Evolutionary conservation across 371 early-diverging fungal species (phyloP), one percentile per base, ranked within the genome.

Genomic region (Mucor lusitanicus): DNA sequence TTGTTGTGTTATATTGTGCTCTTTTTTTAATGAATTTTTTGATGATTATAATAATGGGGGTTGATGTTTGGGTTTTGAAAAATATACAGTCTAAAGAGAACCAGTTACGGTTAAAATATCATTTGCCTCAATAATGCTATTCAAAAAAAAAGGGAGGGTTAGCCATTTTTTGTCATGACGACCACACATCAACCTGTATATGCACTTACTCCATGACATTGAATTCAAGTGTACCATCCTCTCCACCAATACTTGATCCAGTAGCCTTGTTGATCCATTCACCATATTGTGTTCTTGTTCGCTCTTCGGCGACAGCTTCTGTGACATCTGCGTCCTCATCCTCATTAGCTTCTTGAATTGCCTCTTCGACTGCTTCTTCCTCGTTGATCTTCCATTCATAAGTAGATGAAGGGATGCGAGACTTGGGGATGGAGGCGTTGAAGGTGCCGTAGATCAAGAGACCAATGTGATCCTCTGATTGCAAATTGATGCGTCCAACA

Each of bases 391-490:
- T 75, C 91, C 91, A 95, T 71, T 87, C 85, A 75, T 90, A 96
- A 69, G 82, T 87, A 69, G 85, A 82, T 64, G 84, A 78, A 37
- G 92, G 91, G 61, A 97, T 94, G 61, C 88, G 83, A 69, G 90
- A 87, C 23, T 90, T 86, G 0, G 97, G 92, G 59, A 97, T 96
- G 15, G 96, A 95, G 13, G 96, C 97, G 70, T 98, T 98, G 84
- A 98, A 96, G 11, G 95, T 92, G 44, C 95, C 94, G 76, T 92
- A 93, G 59, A 97, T 86, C 67, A 98, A 85, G 30, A 96, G 80
- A 75, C 97, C 97, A 70, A 98, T 92, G 70, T 98, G 98, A 77
- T 95, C 95, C n/a, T 92, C 87, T 59, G 96, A 95, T 65, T 96
- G 95, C 54, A 95, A 87, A 79, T 94, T 97, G 72, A 97, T 94